Percentiles rank a stretch among this genome's conserved stretches.
phyloP scores from a whole-genome alignment of 352 stramenopile species.

The Blastocystis sp. region DNA sequence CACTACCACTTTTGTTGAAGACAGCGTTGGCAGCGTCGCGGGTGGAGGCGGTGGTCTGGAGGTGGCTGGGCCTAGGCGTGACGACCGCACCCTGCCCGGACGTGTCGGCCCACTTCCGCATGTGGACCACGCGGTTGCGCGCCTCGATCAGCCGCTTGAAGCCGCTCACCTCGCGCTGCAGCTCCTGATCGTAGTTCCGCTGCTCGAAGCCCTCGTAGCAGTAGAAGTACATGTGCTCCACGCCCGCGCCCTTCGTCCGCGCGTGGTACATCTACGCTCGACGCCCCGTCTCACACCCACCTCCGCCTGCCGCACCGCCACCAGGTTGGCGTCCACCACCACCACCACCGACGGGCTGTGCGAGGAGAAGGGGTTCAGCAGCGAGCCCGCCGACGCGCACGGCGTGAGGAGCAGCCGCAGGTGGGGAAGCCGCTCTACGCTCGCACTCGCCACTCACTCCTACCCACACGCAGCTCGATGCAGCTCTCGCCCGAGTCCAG shows the following conservation, averaged over 20 bases:
- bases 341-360: neutral
- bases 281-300: neutral
- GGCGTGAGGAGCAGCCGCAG: slow-evolving; percentile 14
- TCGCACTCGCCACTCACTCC: too few relatives aligned
- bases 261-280: slow-evolving; percentile 16
- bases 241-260: neutral
- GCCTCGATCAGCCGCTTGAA: slow-evolving; percentile 43
- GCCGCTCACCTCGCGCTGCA: slow-evolving; percentile 7
- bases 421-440: neutral
- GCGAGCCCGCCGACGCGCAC: neutral
- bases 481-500: neutral
- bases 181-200: slow-evolving; percentile 31
- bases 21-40: too few relatives aligned
- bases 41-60: neutral
- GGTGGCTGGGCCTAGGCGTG: neutral
- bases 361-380: slow-evolving; percentile 23
- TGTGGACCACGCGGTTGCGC: slow-evolving; percentile 40
- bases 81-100: neutral
- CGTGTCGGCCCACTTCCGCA: neutral
- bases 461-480: slow-evolving; percentile 4
- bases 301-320: slow-evolving; percentile 15
- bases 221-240: slow-evolving; percentile 31
- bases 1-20: too few relatives aligned
- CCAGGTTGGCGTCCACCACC: slow-evolving; percentile 31
- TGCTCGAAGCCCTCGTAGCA: slow-evolving; percentile 49